These are phyloP conservation scores for Vitis hybrid DNA, from an alignment of 177 flowering plant genomes.

Conservation along the genomic window DNA sequence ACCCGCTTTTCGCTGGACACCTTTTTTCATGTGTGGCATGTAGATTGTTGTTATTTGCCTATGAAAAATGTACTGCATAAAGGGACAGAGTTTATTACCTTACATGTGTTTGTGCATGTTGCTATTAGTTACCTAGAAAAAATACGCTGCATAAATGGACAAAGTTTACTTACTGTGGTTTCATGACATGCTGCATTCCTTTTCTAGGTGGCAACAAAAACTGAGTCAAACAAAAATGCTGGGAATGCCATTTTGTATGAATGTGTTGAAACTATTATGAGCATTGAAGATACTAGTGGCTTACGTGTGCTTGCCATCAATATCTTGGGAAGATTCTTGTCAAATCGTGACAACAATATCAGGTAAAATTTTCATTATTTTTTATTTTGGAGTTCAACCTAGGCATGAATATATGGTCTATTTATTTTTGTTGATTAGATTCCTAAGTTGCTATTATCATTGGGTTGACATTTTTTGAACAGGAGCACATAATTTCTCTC, in stretches of 20 bases:
- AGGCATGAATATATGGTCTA: too few relatives aligned
- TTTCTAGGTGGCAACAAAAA: conserved; percentile 88
- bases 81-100: too few relatives aligned
- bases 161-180: not conserved
- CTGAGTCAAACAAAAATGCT: conserved; percentile 96
- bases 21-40: not conserved
- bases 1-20: too few relatives aligned
- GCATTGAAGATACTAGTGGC: conserved; percentile 95
- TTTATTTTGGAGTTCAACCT: too few relatives aligned
- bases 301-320: conserved; percentile 97
- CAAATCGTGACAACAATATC: conserved; percentile 99
- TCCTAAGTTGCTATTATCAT: too few relatives aligned
- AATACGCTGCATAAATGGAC: too few relatives aligned
- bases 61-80: not conserved
- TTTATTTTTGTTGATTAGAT: too few relatives aligned
- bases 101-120: too few relatives aligned
- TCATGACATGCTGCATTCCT: not conserved
- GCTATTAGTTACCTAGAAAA: too few relatives aligned
- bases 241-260: conserved; percentile 98
- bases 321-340: conserved; percentile 96
- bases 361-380: conserved; percentile 41
- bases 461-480: too few relatives aligned
- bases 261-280: conserved; percentile 96
- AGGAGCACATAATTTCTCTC: too few relatives aligned
- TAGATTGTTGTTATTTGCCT: not conserved